phyloP scores from a whole-genome alignment of 495 filamentous ascomycete genomes.

The Neurospora sp. region DNA sequence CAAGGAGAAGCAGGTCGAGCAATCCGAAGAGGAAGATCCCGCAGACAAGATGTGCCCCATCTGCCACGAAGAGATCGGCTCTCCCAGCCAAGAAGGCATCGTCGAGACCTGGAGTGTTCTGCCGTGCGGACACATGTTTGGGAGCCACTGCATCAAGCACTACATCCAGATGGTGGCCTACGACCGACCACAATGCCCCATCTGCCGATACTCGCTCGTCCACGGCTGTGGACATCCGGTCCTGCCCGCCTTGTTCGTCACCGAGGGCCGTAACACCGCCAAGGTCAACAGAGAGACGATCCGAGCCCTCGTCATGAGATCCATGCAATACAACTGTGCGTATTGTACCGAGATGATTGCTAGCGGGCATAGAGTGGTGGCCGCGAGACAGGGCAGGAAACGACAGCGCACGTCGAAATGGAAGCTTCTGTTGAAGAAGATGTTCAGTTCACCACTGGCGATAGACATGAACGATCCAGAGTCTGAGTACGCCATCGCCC shows the following conservation, averaged over 20 bases:
- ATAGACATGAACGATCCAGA: not conserved
- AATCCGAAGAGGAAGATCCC: slow-evolving; percentile 6
- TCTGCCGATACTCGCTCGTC: slow-evolving; percentile 28
- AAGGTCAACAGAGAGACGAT: not conserved
- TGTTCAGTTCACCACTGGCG: not conserved
- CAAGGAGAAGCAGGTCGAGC: slow-evolving; percentile 5
- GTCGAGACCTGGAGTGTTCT: slow-evolving; percentile 32
- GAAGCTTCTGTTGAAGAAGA: not conserved
- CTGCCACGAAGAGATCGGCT: slow-evolving; percentile 32
- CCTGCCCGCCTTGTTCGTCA: slow-evolving; percentile 13
- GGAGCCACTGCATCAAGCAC: slow-evolving; percentile 35
- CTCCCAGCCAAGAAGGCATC: slow-evolving; percentile 25
- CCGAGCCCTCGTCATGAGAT: not conserved
- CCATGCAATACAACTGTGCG: not conserved
- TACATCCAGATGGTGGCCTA: slow-evolving; percentile 31
- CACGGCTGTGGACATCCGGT: slow-evolving; percentile 33
- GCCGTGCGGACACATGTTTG: slow-evolving; percentile 36
- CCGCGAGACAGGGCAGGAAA: not conserved
- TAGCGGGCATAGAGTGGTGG: not conserved
- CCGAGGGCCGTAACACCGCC: not conserved
- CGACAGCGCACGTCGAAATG: not conserved
- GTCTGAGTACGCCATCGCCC: not conserved
- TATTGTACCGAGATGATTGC: not conserved
- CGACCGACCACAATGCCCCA: slow-evolving; percentile 25
- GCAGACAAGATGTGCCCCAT: slow-evolving; percentile 30